Evolutionary conservation across 108 stramenopile species (phyloP).

Genomic region (Mayamaea pseudoterrestris): DNA sequence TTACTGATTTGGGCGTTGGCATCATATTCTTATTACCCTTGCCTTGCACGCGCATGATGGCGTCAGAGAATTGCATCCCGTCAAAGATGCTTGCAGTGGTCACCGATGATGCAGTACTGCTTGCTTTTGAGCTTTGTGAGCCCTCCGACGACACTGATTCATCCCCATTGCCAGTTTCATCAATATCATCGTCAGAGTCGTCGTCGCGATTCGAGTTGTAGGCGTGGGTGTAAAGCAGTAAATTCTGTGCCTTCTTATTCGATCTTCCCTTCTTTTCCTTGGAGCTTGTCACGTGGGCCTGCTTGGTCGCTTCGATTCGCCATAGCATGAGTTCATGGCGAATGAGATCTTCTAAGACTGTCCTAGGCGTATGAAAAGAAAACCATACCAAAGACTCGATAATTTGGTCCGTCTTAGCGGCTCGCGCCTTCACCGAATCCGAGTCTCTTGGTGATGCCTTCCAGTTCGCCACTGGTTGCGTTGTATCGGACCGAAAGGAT

Average conservation of each 20-base stretch:
- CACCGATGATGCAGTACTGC: background rate
- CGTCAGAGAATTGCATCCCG: conserved; percentile 5
- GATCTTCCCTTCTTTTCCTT: background rate
- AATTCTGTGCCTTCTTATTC: background rate
- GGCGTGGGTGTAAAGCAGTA: background rate
- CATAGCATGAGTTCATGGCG: conserved; percentile 8
- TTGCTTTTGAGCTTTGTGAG: background rate
- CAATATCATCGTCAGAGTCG: background rate
- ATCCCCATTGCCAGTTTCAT: conserved; percentile 3
- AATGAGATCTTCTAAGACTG: conserved; percentile 16
- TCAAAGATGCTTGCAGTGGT: background rate
- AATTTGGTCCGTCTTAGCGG: conserved; percentile 8
- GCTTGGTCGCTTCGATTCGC: too few relatives aligned
- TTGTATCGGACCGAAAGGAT: background rate
- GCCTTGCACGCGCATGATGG: conserved; percentile 1
- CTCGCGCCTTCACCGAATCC: background rate
- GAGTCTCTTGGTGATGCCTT: background rate
- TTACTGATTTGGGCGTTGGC: conserved; percentile 7
- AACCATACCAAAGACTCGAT: conserved; percentile 16
- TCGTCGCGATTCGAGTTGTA: too few relatives aligned
- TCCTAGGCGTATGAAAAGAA: conserved; percentile 15
- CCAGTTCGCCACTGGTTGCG: background rate
- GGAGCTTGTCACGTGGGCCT: too few relatives aligned
- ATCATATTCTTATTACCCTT: conserved; percentile 1
- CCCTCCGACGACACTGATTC: background rate